Base-by-base conservation (phyloP, 371 early-diverging fungal genomes). In the Edhazardia aedis region DNA sequence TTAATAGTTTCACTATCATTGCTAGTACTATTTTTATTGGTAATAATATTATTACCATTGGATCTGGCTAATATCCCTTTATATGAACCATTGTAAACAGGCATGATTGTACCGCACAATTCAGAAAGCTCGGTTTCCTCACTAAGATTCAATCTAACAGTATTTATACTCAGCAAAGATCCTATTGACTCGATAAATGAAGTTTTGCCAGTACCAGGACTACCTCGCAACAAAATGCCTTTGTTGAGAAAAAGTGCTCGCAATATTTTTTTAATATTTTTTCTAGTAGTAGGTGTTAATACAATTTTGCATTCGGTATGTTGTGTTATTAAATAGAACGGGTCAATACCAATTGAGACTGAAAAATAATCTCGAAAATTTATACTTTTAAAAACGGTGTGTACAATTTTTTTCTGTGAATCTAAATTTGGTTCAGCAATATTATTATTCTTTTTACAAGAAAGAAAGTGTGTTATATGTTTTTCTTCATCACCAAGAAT, bases 101-200 rank as follows among this genome's bases (percentile, higher is more conserved):
- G 24, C 4, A n/a, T 26, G 40, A 40, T 18, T 14, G n/a, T n/a
- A 53, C 99, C 99, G 75, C 93, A 86, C 36, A 99, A 75, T 73
- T 99, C 99, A 78, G 84, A 84, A 59, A 99, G 68, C 67, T 99
- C 99, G 0, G 98, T 95, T 66, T 95, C 91, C 59, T 94, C 95
- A 21, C 86, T 86, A 53, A 99, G 72, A 71, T 96, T 99, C 75
- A 99, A 88, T 58, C 96, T 81, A 36, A 88, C 83, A 16, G 89
- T 68, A 1, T 72, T 75, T 37, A 44, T 51, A 51, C 83, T 81
- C 4, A 86, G 75, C 0, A 81, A 74, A 2, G 76, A 76, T 1
- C 88, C 88, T 43, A 94, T 68, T 4, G 84, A 79, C 7, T 82
- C 71, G 9, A 99, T 76, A 26, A 99, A 75, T 51, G 83, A 82